Conservation (phyloP, 805 yeast genomes). For the Metschnikowia lochheadii region DNA sequence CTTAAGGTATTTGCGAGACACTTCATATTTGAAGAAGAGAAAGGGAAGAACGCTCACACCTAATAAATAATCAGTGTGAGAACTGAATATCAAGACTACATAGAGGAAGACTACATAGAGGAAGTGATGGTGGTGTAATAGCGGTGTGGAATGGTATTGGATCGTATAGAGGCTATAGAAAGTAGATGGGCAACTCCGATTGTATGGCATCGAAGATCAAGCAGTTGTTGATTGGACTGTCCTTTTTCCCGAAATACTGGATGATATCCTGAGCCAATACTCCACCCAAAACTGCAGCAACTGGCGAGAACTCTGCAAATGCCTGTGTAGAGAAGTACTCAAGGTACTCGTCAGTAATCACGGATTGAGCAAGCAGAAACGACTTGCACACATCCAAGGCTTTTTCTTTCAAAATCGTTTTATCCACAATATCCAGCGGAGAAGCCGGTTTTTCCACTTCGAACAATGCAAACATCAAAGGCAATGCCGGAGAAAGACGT, state of each 20-base stretch:
- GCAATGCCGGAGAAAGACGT: conserved; percentile 53
- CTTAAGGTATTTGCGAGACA: conserved; percentile 33
- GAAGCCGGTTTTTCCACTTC: conserved; percentile 31
- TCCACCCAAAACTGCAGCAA: conserved; percentile 87
- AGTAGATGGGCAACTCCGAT: conserved; percentile 73
- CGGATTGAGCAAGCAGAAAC: conserved; percentile 39
- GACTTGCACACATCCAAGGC: conserved; percentile 27
- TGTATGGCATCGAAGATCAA: conserved; percentile 69
- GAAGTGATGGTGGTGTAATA: no score
- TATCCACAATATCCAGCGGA: conserved; percentile 23
- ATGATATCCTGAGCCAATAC: conserved; percentile 86
- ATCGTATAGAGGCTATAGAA: conserved; percentile 5
- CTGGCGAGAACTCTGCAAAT: conserved; percentile 70
- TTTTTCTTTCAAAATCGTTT: conserved; percentile 23
- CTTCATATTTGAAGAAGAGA: conserved; percentile 39
- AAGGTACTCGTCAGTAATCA: conserved; percentile 41
- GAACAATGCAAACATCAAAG: conserved; percentile 55
- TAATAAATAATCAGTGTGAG: conserved; percentile 4
- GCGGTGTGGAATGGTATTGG: no score
- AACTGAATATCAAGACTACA: no score
- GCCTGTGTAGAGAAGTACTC: conserved; percentile 45
- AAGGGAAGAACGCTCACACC: conserved; percentile 39
- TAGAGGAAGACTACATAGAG: no score
- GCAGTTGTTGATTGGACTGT: conserved; percentile 78
- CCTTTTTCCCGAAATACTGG: conserved; percentile 70